Conservation (phyloP, 305 asterid genomes). For the Plantago coronopus region DNA sequence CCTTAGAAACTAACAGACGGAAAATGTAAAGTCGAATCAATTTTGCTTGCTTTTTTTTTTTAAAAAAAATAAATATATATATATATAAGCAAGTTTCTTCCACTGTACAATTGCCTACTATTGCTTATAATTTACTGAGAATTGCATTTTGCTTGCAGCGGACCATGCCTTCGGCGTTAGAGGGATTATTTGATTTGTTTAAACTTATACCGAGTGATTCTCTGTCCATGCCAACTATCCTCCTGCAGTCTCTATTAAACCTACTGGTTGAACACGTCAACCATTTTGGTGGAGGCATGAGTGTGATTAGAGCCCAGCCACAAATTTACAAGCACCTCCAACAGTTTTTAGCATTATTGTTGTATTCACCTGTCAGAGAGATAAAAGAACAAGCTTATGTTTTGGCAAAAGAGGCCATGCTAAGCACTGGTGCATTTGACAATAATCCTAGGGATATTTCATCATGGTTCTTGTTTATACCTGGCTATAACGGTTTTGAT, state of each 20-base stretch:
- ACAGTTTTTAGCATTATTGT: constrained; percentile 50
- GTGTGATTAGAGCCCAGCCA: constrained; percentile 46
- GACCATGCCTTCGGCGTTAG: constrained; percentile 62
- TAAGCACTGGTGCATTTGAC: constrained; percentile 95
- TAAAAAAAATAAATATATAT: no score
- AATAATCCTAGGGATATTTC: constrained; percentile 61
- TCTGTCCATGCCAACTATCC: constrained; percentile 51
- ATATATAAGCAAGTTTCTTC: constrained; percentile 6
- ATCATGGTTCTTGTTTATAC: constrained; percentile 85
- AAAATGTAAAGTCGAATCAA: neutral
- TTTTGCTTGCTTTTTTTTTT: no score
- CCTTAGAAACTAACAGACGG: neutral
- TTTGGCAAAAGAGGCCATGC: constrained; percentile 78
- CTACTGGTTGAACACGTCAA: constrained; percentile 53
- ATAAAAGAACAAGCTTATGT: constrained; percentile 69
- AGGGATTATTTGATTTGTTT: constrained; percentile 72
- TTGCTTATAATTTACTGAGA: constrained; percentile 32
- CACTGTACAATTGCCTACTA: constrained; percentile 11
- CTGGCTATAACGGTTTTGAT: constrained; percentile 47
- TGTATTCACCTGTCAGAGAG: constrained; percentile 56
- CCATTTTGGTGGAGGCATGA: constrained; percentile 41
- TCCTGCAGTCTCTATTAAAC: constrained; percentile 64
- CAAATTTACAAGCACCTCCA: constrained; percentile 68
- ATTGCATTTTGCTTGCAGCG: constrained; percentile 57
- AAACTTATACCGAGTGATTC: constrained; percentile 66